Conservation (phyloP, 2,329 filamentous ascomycete species). For the Paecilomyces dactylethromorphus region DNA sequence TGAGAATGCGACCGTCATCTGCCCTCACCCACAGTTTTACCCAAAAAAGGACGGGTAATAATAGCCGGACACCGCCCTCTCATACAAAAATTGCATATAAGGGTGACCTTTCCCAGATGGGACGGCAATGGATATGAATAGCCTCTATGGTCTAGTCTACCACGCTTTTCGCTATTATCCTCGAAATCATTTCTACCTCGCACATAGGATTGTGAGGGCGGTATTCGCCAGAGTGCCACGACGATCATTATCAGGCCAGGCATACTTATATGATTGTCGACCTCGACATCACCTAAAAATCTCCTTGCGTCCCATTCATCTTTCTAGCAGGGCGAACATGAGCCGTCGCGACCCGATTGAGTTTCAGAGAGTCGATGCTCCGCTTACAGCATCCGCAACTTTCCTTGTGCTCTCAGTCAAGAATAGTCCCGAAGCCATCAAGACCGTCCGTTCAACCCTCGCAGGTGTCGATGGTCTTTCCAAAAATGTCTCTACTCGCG, state of each 20-base stretch:
- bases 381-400: slow-evolving; percentile 47
- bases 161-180: neutral
- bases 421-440: slow-evolving; percentile 26
- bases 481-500: slow-evolving; percentile 50
- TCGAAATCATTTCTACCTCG: neutral
- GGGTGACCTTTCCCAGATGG: neutral
- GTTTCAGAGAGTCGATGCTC: slow-evolving; percentile 44
- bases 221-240: neutral
- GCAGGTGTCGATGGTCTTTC: slow-evolving; percentile 39
- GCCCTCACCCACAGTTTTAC: neutral
- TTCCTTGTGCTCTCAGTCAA: slow-evolving; percentile 47
- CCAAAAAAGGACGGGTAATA: neutral
- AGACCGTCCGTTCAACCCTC: slow-evolving; percentile 40
- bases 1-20: neutral
- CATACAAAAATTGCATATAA: neutral
- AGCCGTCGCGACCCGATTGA: slow-evolving; percentile 17
- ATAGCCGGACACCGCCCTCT: neutral
- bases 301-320: neutral
- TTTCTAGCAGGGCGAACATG: neutral
- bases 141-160: neutral
- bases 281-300: neutral
- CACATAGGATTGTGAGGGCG: neutral
- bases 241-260: neutral
- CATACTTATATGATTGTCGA: neutral
- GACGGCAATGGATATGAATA: neutral